Evolutionary conservation across 1,284 basidiomycete species (phyloP), one percentile per base, ranked within the genome.

Genomic region (Boletus sp.): DNA sequence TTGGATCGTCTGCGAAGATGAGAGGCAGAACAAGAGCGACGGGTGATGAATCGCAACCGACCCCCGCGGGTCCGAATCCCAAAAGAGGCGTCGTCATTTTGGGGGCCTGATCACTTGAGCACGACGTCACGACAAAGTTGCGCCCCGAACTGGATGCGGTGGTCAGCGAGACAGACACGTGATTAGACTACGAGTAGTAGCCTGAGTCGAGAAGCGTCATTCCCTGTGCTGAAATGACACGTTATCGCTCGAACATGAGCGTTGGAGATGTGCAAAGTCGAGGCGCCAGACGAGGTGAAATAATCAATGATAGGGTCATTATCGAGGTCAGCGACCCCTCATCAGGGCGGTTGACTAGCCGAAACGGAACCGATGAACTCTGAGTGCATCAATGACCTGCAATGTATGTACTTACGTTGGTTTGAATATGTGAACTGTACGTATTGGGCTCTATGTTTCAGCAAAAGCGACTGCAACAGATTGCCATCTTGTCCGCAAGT

Each of bases 281-380:
- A 53, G 0, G 52, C 41, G 2, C 58, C 54, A 0, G 69, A 61
- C 1, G 63, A 51, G 30, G 70, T 69, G 59, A 71, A 75, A 10
- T 66, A 65, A 10, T 77, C 79, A 1, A 52, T 33, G 52, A 80
- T 72, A 8, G 56, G 41, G 4, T 61, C 65, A 26, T 76, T 71
- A 1, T 50, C 1, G 72, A 67, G 1, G 45, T 48, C 19, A 77
- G 29, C 3, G 44, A 44, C 62, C 68, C 10, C 54, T 50, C 4
- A 60, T 53, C 0, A 69, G 63, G 4, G 58, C 52, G 37, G 78
- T 46, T 2, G 68, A 48, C 29, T 34, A 13, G 36, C 6, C 13
- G 40, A 4, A 54, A 43, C 16, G 3, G 27, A 13, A 1, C 16
- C 8, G n/a, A n/a, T 16, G 16, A 16, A n/a, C 14, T 2, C 25